Evolutionary conservation across 306 rosid species (phyloP), one percentile per base, ranked within the genome.

Genomic region (Malus asiatica): DNA sequence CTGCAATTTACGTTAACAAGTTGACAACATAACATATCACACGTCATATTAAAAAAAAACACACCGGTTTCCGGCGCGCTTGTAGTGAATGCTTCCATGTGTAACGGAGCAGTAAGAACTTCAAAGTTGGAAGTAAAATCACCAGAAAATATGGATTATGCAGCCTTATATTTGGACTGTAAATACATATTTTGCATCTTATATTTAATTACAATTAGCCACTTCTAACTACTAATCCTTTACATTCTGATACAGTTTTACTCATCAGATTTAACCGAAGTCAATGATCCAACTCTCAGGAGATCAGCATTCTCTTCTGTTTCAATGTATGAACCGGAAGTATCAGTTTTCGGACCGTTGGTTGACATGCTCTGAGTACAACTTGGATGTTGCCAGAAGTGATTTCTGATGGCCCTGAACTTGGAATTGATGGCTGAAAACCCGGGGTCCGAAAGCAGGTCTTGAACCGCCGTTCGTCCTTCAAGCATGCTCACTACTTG

Each of bases 401-500:
- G 98, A 72, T 74, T 92, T 68, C 93, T 86, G 45, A 88, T 70
- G 69, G 89, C 79, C 68, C 81, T 90, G 60, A 68, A 42, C 76
- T 84, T 89, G 81, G 95, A 86, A 40, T 87, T 87, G n/a, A n/a
- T 51, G 18, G 93, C 85, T 14, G 96, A 89, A 73, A 86, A 89
- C 16, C 96, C 91, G 0, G 97, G 95, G 76, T 90, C 96, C 61
- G 97, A 92, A 51, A 90, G 95, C 8, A 88, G 65, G 11, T 87
- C 95, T 45, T 92, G 95, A 45, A 95, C 87, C 8, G 75, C 85
- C 23, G 97, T 95, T 86, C 86, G 81, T 63, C 98, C 98, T 87
- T 95, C 97, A 4, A 95, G 96, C 95, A 95, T 95, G 87, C 97
- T 95, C 53, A 92, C 92, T 35, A 78, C 98, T 84, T 95, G 96